Evolutionary conservation across 768 basidiomycete genomes (phyloP).

Genomic region (Grammothele lineata): DNA sequence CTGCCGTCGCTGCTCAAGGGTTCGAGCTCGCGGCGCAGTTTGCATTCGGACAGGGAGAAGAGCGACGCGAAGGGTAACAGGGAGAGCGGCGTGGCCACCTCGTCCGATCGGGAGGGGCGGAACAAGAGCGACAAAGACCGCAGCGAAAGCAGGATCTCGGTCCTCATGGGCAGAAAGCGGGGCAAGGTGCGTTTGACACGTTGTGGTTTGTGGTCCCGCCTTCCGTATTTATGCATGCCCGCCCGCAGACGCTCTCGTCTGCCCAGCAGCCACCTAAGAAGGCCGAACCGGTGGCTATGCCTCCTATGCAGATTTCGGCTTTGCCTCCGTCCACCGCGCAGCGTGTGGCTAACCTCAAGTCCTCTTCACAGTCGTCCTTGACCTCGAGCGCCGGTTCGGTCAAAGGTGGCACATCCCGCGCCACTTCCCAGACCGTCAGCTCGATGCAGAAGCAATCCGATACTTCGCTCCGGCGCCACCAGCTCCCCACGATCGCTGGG

Average conservation of each 20-base stretch:
- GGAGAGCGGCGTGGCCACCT: conserved; percentile 45
- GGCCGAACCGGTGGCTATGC: conserved; percentile 61
- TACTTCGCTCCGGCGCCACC: conserved; percentile 68
- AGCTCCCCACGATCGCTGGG: conserved; percentile 88
- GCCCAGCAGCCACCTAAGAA: conserved; percentile 64
- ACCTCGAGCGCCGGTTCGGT: conserved; percentile 41
- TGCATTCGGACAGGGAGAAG: conserved; percentile 57
- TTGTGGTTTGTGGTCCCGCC: background rate
- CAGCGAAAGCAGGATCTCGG: conserved; percentile 86
- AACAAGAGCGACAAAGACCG: conserved; percentile 81
- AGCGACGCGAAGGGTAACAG: conserved; percentile 45
- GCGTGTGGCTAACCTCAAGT: conserved; percentile 79
- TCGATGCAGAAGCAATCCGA: conserved; percentile 89
- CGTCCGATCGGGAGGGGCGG: conserved; percentile 50
- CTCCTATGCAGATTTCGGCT: conserved; percentile 89
- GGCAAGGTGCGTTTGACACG: conserved; percentile 66
- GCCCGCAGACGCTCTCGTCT: conserved; percentile 72
- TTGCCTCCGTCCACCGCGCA: conserved; percentile 78
- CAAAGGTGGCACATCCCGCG: conserved; percentile 50
- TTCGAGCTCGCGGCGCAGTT: conserved; percentile 76
- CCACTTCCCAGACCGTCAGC: conserved; percentile 79
- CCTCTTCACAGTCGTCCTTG: conserved; percentile 40
- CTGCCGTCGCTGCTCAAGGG: conserved; percentile 80
- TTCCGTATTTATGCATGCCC: conserved; percentile 10
- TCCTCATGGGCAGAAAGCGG: conserved; percentile 81